Percentiles rank a stretch among this genome's conserved stretches.
phyloP scores from a whole-genome alignment of 2,329 filamentous ascomycete species.

The Trichothecium roseum region DNA sequence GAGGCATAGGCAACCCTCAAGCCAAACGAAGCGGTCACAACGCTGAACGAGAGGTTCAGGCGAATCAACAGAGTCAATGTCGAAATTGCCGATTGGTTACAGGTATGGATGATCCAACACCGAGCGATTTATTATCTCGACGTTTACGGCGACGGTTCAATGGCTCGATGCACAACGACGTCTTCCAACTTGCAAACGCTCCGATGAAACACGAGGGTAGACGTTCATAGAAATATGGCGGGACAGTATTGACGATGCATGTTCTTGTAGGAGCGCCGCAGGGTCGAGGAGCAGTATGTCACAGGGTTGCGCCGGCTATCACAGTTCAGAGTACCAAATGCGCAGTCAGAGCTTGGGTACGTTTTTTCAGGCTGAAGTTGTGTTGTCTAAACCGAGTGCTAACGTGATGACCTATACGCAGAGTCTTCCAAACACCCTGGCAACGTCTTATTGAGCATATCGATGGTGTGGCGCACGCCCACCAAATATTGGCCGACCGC shows the following conservation, averaged over 20 bases:
- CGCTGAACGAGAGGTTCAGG: constrained; percentile 79
- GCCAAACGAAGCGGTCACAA: constrained; percentile 69
- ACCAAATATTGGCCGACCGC: constrained; percentile 67
- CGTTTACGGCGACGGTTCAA: no score
- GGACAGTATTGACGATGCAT: not conserved
- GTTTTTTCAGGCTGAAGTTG: constrained; percentile 15
- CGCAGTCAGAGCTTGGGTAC: constrained; percentile 78
- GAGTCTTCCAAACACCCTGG: constrained; percentile 87
- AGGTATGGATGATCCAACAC: constrained; percentile 50
- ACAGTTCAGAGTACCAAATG: constrained; percentile 62
- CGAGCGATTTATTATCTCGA: not conserved
- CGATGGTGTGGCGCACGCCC: constrained; percentile 72
- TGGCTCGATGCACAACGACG: not conserved
- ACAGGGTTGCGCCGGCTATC: constrained; percentile 71
- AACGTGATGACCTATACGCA: constrained; percentile 26
- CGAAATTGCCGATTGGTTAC: constrained; percentile 93
- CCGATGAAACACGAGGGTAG: not conserved
- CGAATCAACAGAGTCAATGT: constrained; percentile 77
- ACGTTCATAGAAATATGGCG: no score
- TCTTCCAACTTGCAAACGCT: constrained; percentile 3
- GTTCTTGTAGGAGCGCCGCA: constrained; percentile 68
- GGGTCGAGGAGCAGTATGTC: constrained; percentile 84
- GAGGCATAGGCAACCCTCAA: constrained; percentile 60
- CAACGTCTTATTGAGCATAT: constrained; percentile 73
- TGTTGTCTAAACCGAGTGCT: not conserved